Evolutionary conservation across 139 green algal species (phyloP).

Genomic region (Spirogloea muscicola): DNA sequence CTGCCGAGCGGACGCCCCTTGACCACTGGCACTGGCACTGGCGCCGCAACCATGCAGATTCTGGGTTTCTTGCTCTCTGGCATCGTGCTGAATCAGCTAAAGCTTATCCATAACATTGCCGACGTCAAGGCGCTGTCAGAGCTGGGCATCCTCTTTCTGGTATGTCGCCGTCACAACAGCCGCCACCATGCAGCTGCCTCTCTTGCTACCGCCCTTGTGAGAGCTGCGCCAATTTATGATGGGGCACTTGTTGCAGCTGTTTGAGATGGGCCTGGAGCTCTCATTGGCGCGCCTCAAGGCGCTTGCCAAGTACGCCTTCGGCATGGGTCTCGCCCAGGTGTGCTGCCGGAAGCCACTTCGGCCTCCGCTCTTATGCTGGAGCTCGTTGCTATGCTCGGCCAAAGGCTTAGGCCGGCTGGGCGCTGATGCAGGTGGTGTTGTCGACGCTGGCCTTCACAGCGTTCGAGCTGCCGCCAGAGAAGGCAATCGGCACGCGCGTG

Average conservation of each 20-base stretch:
- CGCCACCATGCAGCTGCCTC: background rate
- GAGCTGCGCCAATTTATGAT: background rate
- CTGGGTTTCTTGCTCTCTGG: conserved; percentile 84
- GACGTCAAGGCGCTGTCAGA: conserved; percentile 81
- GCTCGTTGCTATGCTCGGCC: too few relatives aligned
- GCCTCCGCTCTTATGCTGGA: too few relatives aligned
- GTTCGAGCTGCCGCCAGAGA: conserved; percentile 71
- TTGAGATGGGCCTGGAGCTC: conserved; percentile 94
- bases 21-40: background rate
- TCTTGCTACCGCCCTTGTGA: background rate
- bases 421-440: conserved; percentile 65
- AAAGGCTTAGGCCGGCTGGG: too few relatives aligned
- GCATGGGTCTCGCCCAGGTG: conserved; percentile 72
- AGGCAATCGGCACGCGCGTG: conserved; percentile 73
- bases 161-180: background rate
- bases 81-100: conserved; percentile 76
- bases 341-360: too few relatives aligned
- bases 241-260: conserved; percentile 55
- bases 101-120: conserved; percentile 77
- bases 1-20: background rate
- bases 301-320: conserved; percentile 87
- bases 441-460: conserved; percentile 68
- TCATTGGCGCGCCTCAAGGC: conserved; percentile 77
- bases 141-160: conserved; percentile 89
- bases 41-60: conserved; percentile 30